Conservation (phyloP, 2,329 filamentous ascomycete species). For the Akanthomyces lecanii region DNA sequence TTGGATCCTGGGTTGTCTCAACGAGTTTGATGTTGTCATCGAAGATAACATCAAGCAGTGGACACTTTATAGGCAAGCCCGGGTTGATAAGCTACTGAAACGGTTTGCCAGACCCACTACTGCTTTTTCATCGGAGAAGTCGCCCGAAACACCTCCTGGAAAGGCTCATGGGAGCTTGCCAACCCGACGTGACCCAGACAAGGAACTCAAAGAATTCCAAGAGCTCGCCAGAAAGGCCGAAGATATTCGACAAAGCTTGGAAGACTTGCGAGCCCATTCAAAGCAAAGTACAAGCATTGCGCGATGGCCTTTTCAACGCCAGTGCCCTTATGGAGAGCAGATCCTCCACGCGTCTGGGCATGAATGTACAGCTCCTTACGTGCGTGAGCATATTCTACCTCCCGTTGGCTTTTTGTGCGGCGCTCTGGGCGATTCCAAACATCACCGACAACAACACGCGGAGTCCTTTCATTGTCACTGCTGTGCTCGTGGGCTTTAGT, state of each 20-base stretch:
- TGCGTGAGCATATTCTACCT: not conserved
- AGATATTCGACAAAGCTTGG: not conserved
- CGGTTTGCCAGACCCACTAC: no score
- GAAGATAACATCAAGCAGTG: not conserved
- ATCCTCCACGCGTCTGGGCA: not conserved
- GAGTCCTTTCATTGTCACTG: not conserved
- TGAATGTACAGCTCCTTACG: not conserved
- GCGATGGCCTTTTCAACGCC: not conserved
- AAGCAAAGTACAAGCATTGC: not conserved
- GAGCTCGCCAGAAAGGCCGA: not conserved
- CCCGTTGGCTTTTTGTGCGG: not conserved
- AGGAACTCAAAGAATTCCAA: not conserved
- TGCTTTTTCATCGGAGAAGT: not conserved
- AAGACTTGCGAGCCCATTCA: not conserved
- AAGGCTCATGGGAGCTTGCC: not conserved
- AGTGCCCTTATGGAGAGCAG: not conserved
- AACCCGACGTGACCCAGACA: not conserved
- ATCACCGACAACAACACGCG: not conserved
- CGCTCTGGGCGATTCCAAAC: not conserved
- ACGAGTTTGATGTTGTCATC: not conserved
- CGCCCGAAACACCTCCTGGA: not conserved
- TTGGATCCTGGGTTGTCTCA: not conserved
- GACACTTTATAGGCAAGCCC: not conserved
- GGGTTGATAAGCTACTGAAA: not conserved
- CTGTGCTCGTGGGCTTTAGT: not conserved